phyloP scores from a whole-genome alignment of 2,329 filamentous ascomycete species.

The Aspergillus neotritici region DNA sequence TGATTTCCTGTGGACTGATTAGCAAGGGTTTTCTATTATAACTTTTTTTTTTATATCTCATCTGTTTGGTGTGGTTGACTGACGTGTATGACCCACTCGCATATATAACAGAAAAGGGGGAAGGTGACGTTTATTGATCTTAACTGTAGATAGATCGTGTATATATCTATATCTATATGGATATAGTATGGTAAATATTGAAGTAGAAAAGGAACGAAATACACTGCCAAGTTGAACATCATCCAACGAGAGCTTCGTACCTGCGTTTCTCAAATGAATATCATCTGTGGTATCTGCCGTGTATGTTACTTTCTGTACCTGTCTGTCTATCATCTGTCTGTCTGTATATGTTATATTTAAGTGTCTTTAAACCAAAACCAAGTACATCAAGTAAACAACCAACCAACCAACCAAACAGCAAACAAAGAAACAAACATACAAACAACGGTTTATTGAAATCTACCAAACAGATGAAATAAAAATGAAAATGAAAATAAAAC shows the following conservation, averaged over 20 bases:
- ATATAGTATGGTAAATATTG: no score
- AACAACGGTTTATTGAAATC: not conserved
- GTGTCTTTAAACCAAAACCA: no score
- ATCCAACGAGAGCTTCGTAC: no score
- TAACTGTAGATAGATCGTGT: not conserved
- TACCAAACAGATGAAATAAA: conserved; percentile 7
- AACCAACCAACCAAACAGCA: conserved; percentile 1
- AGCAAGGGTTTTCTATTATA: conserved; percentile 2
- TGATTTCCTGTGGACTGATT: conserved; percentile 6
- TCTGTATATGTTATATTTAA: not conserved
- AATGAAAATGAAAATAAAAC: conserved; percentile 4
- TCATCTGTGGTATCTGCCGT: no score
- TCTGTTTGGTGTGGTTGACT: conserved; percentile 2
- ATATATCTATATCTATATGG: not conserved
- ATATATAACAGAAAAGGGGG: not conserved
- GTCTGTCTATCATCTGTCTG: not conserved
- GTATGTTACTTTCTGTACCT: not conserved
- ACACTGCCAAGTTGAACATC: no score
- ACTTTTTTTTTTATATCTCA: not conserved
- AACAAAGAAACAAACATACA: conserved; percentile 5
- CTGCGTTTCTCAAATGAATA: no score
- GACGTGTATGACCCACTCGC: conserved; percentile 1
- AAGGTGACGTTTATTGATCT: not conserved
- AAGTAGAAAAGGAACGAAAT: no score
- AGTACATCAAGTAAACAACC: no score